Base-by-base conservation (phyloP, 164 flowering plant species). In the Platanus orientalis region DNA sequence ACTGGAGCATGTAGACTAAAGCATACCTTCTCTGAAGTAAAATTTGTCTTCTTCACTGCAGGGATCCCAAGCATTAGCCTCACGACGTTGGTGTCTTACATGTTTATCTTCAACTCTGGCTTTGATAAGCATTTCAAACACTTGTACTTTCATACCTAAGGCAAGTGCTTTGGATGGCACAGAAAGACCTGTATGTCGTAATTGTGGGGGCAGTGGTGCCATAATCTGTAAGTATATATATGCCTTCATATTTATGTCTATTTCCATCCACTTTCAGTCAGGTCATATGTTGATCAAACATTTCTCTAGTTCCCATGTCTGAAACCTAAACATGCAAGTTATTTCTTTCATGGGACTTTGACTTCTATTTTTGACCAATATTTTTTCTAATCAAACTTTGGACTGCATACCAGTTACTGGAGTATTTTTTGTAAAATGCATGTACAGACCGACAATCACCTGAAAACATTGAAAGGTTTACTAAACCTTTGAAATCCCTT, bases 121-220 rank as follows among this genome's bases (percentile, higher is more conserved):
- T 54, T 73, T 84, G 68, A 79, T 81, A 48, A 76, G 27, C 60
- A 62, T 66, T 73, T 59, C 80, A 40, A 75, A 72, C 9, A 71
- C 57, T 60, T 65, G 68, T 7, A 19, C 26, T n/a, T 66, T 79
- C 48, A 69, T 51, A 49, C 65, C 75, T 9, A 69, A 73, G 40
- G 90, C 87, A 51, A 55, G 30, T 55, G 80, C 87, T 64, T 19
- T 69, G 60, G 91, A 83, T 48, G 84, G 67, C 66, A 79, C 72
- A 59, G 88, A 83, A 62, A 77, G 63, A 63, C 68, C 90, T 36
- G 96, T 64, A 11, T 93, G 98, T 74, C 80, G 96, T 29, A 93
- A 90, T 64, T 93, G 98, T 82, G 69, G 74, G 59, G 98, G 96
- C 32, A 83, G 89, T 80, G 97, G 98, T 63, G 94, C 92, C 73